phyloP scores from a whole-genome alignment of 176 grass and related monocot species.

The Calamus simplicifolius region DNA sequence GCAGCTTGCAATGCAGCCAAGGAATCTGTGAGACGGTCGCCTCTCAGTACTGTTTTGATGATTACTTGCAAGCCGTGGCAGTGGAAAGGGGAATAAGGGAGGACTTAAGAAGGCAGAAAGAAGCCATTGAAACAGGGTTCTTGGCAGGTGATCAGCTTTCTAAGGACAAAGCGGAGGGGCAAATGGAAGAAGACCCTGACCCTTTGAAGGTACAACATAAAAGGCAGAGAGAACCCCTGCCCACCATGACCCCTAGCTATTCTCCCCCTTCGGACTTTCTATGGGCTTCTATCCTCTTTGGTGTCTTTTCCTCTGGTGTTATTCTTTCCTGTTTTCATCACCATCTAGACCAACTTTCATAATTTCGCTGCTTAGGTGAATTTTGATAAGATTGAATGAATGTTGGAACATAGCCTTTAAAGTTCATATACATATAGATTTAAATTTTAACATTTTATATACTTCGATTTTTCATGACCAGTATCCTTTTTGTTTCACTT shows the following conservation, averaged over 20 bases:
- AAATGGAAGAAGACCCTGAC: slow-evolving; percentile 53
- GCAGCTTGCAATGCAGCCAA: slow-evolving; percentile 52
- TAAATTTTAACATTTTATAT: no score
- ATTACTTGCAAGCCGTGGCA: slow-evolving; percentile 63
- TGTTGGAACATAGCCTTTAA: no score
- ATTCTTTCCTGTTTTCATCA: slow-evolving; percentile 8
- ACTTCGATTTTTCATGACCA: no score
- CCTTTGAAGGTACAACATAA: slow-evolving; percentile 72
- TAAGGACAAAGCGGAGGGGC: slow-evolving; percentile 39
- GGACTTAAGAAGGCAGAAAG: slow-evolving; percentile 59
- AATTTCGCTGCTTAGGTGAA: no score
- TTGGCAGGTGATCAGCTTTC: slow-evolving; percentile 25
- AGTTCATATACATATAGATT: no score
- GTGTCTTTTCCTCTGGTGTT: slow-evolving; percentile 14
- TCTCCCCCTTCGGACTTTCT: neutral
- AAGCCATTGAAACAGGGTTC: slow-evolving; percentile 17
- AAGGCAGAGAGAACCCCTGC: neutral
- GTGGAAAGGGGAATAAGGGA: slow-evolving; percentile 59
- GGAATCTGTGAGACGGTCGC: slow-evolving; percentile 43
- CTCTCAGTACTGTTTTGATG: slow-evolving; percentile 57
- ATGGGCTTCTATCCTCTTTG: neutral
- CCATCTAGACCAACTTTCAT: no score
- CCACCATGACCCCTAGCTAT: no score
- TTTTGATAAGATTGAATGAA: no score
- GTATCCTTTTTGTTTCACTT: no score